These are phyloP conservation scores for Geranomyces michiganensis DNA, from an alignment of 192 early-diverging fungal genomes.

Conservation along the genomic window DNA sequence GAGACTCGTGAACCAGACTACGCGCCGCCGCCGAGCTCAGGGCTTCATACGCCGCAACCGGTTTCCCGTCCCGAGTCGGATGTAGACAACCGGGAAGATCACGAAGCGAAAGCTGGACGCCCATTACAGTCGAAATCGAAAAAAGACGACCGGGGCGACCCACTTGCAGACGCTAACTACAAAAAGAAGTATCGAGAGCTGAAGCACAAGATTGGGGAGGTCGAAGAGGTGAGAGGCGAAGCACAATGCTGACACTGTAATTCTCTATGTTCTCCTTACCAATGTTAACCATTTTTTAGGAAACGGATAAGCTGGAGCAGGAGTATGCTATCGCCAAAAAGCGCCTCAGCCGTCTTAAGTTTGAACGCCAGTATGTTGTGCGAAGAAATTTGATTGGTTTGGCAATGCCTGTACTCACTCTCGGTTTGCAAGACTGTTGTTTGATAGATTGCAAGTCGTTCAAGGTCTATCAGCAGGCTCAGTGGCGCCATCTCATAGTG, in stretches of 20 bases:
- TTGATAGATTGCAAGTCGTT: constrained; percentile 16
- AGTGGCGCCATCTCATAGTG: neutral
- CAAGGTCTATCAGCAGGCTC: neutral
- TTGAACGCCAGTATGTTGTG: constrained; percentile 18
- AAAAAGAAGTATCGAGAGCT: constrained; percentile 26
- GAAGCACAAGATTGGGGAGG: constrained; percentile 23
- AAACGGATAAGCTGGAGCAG: constrained; percentile 6
- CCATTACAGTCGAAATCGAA: neutral
- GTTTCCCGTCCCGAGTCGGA: neutral
- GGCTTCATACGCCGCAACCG: neutral
- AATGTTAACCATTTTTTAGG: too few relatives aligned
- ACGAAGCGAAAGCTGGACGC: neutral
- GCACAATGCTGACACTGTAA: too few relatives aligned
- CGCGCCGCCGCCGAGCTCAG: neutral
- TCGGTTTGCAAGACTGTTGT: neutral
- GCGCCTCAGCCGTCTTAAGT: constrained; percentile 12
- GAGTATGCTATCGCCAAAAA: constrained; percentile 11
- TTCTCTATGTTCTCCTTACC: too few relatives aligned
- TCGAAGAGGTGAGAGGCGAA: constrained; percentile 18
- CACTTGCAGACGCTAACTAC: neutral
- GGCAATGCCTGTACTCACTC: neutral
- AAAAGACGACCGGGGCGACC: constrained; percentile 1
- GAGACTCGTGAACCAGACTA: too few relatives aligned
- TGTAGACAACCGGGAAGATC: neutral
- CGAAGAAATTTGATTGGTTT: neutral